Conservation (phyloP, 1,284 basidiomycete species). For the Ustilago hordei region DNA sequence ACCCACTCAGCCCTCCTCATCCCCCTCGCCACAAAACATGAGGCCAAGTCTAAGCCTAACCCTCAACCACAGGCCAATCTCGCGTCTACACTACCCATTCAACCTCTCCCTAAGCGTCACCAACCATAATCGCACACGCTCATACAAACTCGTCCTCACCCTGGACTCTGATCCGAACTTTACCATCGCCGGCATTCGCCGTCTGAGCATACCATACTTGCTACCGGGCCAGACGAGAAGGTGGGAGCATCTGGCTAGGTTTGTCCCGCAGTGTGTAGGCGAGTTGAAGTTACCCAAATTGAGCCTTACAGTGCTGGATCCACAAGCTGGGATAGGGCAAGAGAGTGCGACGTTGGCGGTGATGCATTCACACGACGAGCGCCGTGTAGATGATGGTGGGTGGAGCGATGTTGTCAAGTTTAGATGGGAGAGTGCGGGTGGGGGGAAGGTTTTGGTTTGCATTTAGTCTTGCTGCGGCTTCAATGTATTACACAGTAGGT, state of each 20-base stretch:
- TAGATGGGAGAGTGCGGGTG: not conserved
- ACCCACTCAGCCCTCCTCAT: not conserved
- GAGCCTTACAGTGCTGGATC: conserved; percentile 8
- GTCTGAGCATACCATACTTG: conserved; percentile 28
- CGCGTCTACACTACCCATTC: conserved; percentile 9
- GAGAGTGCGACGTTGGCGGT: not conserved
- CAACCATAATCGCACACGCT: conserved; percentile 14
- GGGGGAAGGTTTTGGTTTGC: not conserved
- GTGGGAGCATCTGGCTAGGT: not conserved
- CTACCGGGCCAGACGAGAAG: conserved; percentile 6
- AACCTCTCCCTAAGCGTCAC: conserved; percentile 1
- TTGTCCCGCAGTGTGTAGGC: conserved; percentile 25
- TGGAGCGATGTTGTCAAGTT: conserved; percentile 7
- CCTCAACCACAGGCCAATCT: not conserved
- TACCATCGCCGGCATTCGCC: conserved; percentile 23
- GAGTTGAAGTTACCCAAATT: conserved; percentile 5
- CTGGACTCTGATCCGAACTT: conserved; percentile 39
- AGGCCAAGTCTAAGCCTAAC: conserved; percentile 3
- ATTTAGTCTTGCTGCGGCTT: not conserved
- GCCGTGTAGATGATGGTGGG: not conserved
- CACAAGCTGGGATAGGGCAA: not conserved
- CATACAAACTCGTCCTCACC: conserved; percentile 12
- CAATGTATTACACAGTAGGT: not conserved
- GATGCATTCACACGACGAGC: not conserved
- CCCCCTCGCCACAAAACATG: not conserved